phyloP scores from a whole-genome alignment of 306 rosid species.

The Hippophae gyantsensis region DNA sequence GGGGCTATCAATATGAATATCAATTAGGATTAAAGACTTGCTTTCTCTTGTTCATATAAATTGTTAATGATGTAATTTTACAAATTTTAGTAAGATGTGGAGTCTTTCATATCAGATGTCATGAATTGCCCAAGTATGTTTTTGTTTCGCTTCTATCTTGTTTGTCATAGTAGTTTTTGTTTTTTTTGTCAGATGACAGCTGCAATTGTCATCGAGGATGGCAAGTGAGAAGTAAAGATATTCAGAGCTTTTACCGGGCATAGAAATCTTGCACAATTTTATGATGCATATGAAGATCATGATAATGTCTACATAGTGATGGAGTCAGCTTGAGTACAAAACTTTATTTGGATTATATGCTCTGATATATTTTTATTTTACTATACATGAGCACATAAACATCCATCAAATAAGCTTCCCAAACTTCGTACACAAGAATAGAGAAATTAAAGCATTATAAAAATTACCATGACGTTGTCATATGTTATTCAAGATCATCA shows the following conservation, averaged over 20 bases:
- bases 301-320: conserved; percentile 84
- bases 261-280: conserved; percentile 56
- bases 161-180: conserved; percentile 10
- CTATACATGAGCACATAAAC: too few species aligned
- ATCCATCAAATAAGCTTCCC: too few species aligned
- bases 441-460: too few species aligned
- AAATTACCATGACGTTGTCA: too few species aligned
- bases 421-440: too few species aligned
- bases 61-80: too few species aligned
- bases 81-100: background rate
- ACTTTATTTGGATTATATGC: too few species aligned
- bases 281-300: conserved; percentile 75
- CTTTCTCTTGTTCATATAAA: too few species aligned
- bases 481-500: too few species aligned
- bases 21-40: too few species aligned
- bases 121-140: background rate
- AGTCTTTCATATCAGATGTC: background rate
- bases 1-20: too few species aligned
- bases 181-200: conserved; percentile 70
- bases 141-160: background rate
- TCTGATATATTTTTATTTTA: background rate
- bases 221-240: conserved; percentile 87
- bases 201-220: conserved; percentile 91
- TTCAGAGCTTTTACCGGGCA: conserved; percentile 85
- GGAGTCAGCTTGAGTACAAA: conserved; percentile 5